Evolutionary conservation across 805 yeast species (phyloP), one percentile per base, ranked within the genome.

Genomic region (Ogataea thermomethanolica): DNA sequence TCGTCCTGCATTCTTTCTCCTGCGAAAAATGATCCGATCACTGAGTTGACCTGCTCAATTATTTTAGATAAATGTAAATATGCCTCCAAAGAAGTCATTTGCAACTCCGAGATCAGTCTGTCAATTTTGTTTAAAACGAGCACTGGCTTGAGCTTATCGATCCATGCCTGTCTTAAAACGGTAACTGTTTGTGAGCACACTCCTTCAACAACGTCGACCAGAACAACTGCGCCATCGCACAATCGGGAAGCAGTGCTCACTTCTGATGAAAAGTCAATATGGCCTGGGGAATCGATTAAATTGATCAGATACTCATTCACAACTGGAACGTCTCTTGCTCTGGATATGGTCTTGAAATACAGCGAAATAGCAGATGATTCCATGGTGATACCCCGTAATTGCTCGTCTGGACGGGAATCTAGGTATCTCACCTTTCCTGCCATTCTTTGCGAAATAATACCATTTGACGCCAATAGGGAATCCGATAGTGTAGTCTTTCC

Each of bases 251-350:
- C 95, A 0, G 96, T 86, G 21, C 96, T 86, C 0, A 93, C 99
- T 58, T 93, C 99, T 9, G 95, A 84, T 1, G 95, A 84, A 61
- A 93, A 93, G 64, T 93, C 99, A 44, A 93, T 88, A 55, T 93
- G 99, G n/a, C 99, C 99, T 0, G 99, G 99, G 0, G 98, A 91
- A 63, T 93, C 99, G 43, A 93, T 91, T 53, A 93, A 73, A 58
- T 93, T 93, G 56, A 93, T 83, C 40, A 93, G 66, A 62, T 86
- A 85, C 56, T 93, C 96, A 29, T 77, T 78, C 28, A 82, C 74
- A 11, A 39, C 31, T 9, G 47, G 48, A n/a, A 65, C 43, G 20
- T 52, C 57, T 5, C 53, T 28, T 10, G 40, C 40, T 37, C 64
- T 59, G 43, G 70, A 61, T 46, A 81, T 65, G 3, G 88, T 80